These are phyloP conservation scores for Nannochloris sp. DNA, from an alignment of 139 green algal genomes.

Conservation along the genomic window DNA sequence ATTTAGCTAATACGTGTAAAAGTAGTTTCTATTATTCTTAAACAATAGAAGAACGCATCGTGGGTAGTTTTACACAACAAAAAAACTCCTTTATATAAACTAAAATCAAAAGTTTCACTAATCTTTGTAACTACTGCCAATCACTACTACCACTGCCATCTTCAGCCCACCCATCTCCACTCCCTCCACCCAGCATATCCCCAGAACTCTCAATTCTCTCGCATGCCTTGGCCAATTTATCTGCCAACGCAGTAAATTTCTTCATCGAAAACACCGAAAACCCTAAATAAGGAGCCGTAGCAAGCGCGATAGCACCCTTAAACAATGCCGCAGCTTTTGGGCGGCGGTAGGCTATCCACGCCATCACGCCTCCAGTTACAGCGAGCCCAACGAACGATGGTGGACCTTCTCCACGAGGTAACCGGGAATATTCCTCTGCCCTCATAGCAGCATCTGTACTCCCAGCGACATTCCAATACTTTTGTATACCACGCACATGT, in stretches of 20 bases:
- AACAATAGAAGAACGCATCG: no score
- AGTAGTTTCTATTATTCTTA: no score
- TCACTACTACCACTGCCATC: neutral
- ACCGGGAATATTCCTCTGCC: neutral
- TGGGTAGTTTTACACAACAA: neutral
- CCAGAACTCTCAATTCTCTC: neutral
- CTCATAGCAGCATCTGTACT: neutral
- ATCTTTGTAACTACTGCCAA: neutral
- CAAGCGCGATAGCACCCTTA: neutral
- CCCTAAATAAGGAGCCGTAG: conserved; percentile 5
- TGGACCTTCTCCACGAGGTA: neutral
- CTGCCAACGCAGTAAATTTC: conserved; percentile 4
- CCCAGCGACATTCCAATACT: conserved; percentile 1
- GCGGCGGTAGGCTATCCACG: conserved; percentile 12
- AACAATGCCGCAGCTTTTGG: conserved; percentile 10
- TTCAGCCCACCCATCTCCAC: no score
- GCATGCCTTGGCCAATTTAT: neutral
- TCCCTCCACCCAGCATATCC: no score
- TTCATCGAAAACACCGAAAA: conserved; percentile 12
- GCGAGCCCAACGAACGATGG: neutral
- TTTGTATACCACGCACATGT: conserved; percentile 17
- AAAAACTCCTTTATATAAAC: neutral
- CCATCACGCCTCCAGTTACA: neutral
- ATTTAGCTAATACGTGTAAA: no score
- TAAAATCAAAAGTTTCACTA: neutral